Evolutionary conservation across 176 grass and related monocot species (phyloP).

Genomic region (Triticum aestivum): DNA sequence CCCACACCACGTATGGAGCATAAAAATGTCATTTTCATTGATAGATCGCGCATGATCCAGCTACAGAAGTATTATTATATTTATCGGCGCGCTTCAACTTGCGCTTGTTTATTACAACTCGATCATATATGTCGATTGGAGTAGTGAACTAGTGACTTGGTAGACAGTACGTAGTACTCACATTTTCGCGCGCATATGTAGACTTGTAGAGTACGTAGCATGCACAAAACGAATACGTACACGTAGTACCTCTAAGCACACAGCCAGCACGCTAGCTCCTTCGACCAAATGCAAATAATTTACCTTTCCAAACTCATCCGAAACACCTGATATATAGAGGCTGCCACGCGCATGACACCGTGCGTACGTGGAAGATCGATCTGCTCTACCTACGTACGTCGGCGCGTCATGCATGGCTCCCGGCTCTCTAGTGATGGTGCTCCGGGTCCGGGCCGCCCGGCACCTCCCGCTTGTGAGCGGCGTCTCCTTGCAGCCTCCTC

Average conservation of each 20-base stretch:
- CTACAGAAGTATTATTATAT: no score
- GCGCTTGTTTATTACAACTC: neutral
- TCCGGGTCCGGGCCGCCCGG: slow-evolving; percentile 71
- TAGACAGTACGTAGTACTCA: neutral
- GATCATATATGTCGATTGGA: neutral
- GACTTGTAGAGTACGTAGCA: neutral
- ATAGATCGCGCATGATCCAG: no score
- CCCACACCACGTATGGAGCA: neutral
- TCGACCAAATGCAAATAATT: neutral
- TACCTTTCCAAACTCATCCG: neutral
- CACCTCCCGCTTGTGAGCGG: slow-evolving; percentile 51
- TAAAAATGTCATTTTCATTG: neutral
- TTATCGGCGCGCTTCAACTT: neutral
- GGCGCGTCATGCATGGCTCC: neutral
- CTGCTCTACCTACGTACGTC: neutral
- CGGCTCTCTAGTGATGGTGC: slow-evolving; percentile 48
- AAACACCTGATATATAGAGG: neutral
- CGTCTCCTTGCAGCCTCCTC: slow-evolving; percentile 27
- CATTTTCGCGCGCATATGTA: neutral
- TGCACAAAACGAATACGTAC: neutral
- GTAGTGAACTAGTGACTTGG: neutral
- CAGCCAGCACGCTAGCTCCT: neutral
- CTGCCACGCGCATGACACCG: neutral
- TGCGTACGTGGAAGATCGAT: neutral
- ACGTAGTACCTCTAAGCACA: neutral